Evolutionary conservation across 1,284 basidiomycete species (phyloP).

Genomic region (Sphagnurus paluster): DNA sequence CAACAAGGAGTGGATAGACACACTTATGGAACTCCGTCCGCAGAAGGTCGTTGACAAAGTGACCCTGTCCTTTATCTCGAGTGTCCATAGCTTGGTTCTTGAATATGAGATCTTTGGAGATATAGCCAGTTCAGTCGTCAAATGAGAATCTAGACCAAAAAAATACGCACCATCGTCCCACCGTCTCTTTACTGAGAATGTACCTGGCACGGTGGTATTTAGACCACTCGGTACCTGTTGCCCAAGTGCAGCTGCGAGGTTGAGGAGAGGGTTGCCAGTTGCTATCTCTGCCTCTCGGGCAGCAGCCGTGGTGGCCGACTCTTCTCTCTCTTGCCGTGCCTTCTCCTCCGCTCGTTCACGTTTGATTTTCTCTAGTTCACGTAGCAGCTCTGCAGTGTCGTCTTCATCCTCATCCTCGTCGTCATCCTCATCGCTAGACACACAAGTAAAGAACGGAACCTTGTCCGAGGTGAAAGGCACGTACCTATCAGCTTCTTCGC

Average conservation of each 20-base stretch:
- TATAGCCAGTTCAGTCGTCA: constrained; percentile 2
- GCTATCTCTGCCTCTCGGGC: constrained; percentile 82
- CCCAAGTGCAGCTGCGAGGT: constrained; percentile 86
- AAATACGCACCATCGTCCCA: constrained; percentile 87
- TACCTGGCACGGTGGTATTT: constrained; percentile 76
- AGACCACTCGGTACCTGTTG: constrained; percentile 61
- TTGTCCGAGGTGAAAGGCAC: not conserved
- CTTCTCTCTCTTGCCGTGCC: constrained; percentile 76
- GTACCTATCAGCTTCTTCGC: constrained; percentile 22
- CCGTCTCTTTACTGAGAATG: constrained; percentile 88
- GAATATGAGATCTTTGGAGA: constrained; percentile 81
- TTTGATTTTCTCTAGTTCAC: constrained; percentile 95
- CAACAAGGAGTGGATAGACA: constrained; percentile 28
- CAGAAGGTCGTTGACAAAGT: constrained; percentile 92
- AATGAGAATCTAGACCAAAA: constrained; percentile 1
- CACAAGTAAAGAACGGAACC: not conserved
- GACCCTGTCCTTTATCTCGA: constrained; percentile 65
- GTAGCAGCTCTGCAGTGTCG: constrained; percentile 88
- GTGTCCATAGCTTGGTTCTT: constrained; percentile 88
- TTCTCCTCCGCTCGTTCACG: constrained; percentile 93
- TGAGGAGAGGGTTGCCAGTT: constrained; percentile 81
- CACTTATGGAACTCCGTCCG: constrained; percentile 92
- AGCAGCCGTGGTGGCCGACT: constrained; percentile 64
- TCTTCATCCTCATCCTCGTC: constrained; percentile 74
- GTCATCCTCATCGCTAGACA: constrained; percentile 26